phyloP scores from a whole-genome alignment of 768 basidiomycete genomes.

The Suillus brevipes region DNA sequence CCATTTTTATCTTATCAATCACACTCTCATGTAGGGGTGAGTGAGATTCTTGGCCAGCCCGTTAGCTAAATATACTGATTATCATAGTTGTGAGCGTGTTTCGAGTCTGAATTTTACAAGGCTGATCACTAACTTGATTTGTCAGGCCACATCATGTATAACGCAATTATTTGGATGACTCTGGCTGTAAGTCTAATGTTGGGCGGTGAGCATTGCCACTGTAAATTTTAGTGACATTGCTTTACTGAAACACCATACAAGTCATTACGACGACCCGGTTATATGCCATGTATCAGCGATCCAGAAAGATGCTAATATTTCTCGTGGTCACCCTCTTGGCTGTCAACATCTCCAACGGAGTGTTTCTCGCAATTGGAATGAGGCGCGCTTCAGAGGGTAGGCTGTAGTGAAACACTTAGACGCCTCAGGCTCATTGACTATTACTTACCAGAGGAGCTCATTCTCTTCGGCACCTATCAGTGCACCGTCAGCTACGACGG shows the following conservation, averaged over 20 bases:
- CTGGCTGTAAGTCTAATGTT: background rate
- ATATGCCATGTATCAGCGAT: constrained; percentile 2
- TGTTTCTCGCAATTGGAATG: background rate
- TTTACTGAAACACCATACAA: background rate
- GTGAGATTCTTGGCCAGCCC: background rate
- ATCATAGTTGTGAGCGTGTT: background rate
- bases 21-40: background rate
- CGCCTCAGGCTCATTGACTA: background rate
- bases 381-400: background rate
- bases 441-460: background rate
- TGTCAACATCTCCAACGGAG: background rate
- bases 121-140: background rate
- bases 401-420: background rate
- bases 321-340: background rate
- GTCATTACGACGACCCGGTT: background rate
- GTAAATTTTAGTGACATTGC: background rate
- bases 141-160: background rate
- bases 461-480: background rate
- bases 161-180: background rate
- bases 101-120: background rate
- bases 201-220: background rate
- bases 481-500: background rate
- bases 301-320: background rate
- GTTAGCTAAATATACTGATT: background rate
- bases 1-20: background rate